phyloP scores from a whole-genome alignment of 73 alveolate genomes.

The Strombidium stylifer region DNA sequence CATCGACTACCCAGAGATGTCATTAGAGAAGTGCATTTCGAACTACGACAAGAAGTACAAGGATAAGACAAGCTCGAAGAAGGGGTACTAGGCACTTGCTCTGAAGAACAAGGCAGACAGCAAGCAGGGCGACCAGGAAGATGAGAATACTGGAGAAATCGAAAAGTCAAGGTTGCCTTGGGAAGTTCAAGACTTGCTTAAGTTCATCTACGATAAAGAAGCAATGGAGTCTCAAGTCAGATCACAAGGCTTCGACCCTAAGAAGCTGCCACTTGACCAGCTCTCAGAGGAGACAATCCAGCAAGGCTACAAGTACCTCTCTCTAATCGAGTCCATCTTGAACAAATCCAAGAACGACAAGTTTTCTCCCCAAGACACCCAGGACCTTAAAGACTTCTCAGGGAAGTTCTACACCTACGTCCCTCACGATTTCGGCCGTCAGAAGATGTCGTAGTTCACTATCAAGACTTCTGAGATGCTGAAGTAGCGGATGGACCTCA shows the following conservation, averaged over 20 bases:
- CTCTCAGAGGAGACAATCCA: constrained; percentile 50
- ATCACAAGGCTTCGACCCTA: constrained; percentile 59
- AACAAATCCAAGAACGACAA: constrained; percentile 30
- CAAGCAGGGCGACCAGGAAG: too few species aligned
- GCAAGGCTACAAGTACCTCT: constrained; percentile 45
- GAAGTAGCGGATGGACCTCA: constrained; percentile 75
- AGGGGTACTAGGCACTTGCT: too few species aligned
- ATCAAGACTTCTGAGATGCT: constrained; percentile 74
- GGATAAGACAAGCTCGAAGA: constrained; percentile 39
- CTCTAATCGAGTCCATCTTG: constrained; percentile 21
- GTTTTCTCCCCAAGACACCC: too few species aligned
- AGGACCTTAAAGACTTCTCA: constrained; percentile 66
- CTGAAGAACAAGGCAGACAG: too few species aligned
- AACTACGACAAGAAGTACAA: constrained; percentile 24
- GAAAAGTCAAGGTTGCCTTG: too few species aligned
- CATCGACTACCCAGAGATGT: background rate
- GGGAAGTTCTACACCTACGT: constrained; percentile 84
- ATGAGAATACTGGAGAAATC: too few species aligned
- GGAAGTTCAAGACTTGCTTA: too few species aligned
- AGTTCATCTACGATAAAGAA: too few species aligned
- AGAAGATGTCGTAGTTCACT: constrained; percentile 74
- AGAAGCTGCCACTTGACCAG: constrained; percentile 60
- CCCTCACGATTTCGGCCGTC: constrained; percentile 94
- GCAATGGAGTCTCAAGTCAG: too few species aligned
- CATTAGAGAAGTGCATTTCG: background rate